phyloP scores from a whole-genome alignment of 805 yeast species.

The Scheffersomyces lignosus region DNA sequence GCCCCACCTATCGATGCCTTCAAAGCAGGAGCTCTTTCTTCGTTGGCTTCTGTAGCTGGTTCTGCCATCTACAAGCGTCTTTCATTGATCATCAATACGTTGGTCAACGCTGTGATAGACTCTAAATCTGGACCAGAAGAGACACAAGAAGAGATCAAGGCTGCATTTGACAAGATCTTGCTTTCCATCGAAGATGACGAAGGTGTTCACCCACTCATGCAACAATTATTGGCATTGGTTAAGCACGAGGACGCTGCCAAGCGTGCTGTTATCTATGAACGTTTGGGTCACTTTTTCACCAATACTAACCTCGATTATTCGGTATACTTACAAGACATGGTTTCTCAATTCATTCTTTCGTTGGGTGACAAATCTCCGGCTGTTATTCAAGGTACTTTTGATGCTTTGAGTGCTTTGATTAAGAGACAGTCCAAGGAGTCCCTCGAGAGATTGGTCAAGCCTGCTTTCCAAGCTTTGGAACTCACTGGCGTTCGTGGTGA shows the following conservation, averaged over 20 bases:
- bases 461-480: conserved; percentile 74
- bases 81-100: conserved; percentile 68
- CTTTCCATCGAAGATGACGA: conserved; percentile 72
- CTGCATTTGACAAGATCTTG: conserved; percentile 67
- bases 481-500: conserved; percentile 61
- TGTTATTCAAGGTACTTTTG: conserved; percentile 65
- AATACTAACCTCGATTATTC: conserved; percentile 67
- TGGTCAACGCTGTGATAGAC: conserved; percentile 60
- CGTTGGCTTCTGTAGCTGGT: conserved; percentile 90
- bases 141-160: conserved; percentile 42
- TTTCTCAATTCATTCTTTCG: conserved; percentile 64
- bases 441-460: conserved; percentile 73
- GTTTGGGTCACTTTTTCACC: conserved; percentile 71
- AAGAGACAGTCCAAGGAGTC: conserved; percentile 72
- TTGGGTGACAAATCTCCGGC: conserved; percentile 67
- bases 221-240: conserved; percentile 71
- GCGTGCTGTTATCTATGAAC: conserved; percentile 62
- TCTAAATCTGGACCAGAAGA: conserved; percentile 35
- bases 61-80: conserved; percentile 72
- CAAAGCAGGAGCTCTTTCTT: conserved; percentile 85
- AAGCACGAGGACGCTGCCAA: conserved; percentile 71
- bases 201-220: conserved; percentile 83
- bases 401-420: conserved; percentile 64
- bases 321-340: conserved; percentile 72
- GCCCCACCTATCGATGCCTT: conserved; percentile 77